These are phyloP conservation scores for Lipomyces kockii DNA, from an alignment of 805 yeast species.

Conservation along the genomic window DNA sequence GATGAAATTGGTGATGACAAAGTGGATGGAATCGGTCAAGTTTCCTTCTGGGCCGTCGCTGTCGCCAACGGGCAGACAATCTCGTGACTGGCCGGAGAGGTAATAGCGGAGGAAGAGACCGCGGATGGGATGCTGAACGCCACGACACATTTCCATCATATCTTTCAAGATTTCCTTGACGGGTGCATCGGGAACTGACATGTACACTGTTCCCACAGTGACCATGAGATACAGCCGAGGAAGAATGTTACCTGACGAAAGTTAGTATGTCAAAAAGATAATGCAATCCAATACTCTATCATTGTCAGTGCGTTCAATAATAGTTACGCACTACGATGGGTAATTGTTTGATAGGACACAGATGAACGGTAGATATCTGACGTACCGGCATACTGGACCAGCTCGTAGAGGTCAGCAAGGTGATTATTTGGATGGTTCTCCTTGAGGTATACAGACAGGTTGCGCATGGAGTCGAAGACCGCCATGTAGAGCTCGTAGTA, in stretches of 20 bases:
- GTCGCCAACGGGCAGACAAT: slow-evolving; percentile 55
- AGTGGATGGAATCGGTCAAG: slow-evolving; percentile 71
- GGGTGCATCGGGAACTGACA: slow-evolving; percentile 78
- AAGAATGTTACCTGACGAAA: slow-evolving; percentile 66
- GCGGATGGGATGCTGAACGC: slow-evolving; percentile 92
- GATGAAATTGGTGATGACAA: slow-evolving; percentile 82
- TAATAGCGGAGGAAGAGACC: slow-evolving; percentile 91
- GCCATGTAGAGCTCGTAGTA: slow-evolving; percentile 85
- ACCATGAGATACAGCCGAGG: slow-evolving; percentile 94
- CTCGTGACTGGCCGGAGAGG: slow-evolving; percentile 80
- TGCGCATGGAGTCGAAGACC: slow-evolving; percentile 79
- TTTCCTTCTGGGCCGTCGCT: slow-evolving; percentile 45
- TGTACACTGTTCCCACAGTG: slow-evolving; percentile 88
- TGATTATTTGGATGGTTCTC: slow-evolving; percentile 72
- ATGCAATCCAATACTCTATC: background rate
- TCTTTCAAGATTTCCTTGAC: slow-evolving; percentile 86
- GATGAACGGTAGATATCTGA: background rate
- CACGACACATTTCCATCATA: slow-evolving; percentile 97
- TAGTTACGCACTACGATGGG: background rate
- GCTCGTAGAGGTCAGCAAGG: slow-evolving; percentile 86
- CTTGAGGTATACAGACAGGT: slow-evolving; percentile 65
- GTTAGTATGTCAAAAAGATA: background rate
- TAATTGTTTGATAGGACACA: background rate
- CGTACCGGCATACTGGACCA: slow-evolving; percentile 84
- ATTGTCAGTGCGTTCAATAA: background rate